Evolutionary conservation across 192 early-diverging fungal species (phyloP).

Genomic region (Chytriomyces sp.): DNA sequence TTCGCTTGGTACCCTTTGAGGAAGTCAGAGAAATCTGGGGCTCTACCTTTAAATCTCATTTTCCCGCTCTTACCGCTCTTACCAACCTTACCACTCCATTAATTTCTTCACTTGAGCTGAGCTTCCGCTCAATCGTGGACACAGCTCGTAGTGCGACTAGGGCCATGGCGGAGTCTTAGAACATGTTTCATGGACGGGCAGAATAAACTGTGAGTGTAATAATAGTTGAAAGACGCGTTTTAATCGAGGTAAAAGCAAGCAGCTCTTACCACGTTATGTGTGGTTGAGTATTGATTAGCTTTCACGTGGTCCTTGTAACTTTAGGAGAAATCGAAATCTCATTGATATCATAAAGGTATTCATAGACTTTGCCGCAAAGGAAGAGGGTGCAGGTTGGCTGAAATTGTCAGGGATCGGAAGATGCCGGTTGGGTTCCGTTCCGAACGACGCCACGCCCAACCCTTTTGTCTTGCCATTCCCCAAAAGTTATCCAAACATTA

Average conservation of each 20-base stretch:
- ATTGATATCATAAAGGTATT: no score
- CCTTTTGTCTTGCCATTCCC: not conserved
- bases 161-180: conserved; percentile 51
- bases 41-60: conserved; percentile 51
- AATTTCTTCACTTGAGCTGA: conserved; percentile 60
- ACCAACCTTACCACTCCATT: conserved; percentile 69
- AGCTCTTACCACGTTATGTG: no score
- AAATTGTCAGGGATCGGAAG: no score
- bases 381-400: no score
- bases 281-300: no score
- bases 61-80: conserved; percentile 64
- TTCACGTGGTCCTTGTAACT: no score
- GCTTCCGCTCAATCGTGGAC: conserved; percentile 22
- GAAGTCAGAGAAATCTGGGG: not conserved
- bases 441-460: no score
- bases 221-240: no score
- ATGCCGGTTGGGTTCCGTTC: no score
- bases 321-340: no score
- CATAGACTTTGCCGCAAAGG: no score
- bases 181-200: conserved; percentile 55
- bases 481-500: not conserved
- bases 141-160: conserved; percentile 40
- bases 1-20: conserved; percentile 43
- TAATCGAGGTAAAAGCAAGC: no score
- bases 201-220: conserved; percentile 57